These are phyloP conservation scores for Solanum arcanum DNA, from an alignment of 257 asterid genomes.

Conservation along the genomic window DNA sequence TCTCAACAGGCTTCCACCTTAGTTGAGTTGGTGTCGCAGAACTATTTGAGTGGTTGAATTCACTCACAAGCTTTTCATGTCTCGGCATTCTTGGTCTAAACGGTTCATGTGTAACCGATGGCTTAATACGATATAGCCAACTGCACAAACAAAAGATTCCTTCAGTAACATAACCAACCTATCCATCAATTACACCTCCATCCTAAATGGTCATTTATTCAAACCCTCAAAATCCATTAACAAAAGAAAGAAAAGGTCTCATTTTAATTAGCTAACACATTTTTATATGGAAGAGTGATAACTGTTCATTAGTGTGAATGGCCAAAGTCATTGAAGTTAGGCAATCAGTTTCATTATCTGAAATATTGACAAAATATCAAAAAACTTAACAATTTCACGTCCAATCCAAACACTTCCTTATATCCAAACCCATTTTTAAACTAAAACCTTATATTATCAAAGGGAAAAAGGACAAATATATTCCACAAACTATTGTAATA, in stretches of 20 bases:
- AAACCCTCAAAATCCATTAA: background rate
- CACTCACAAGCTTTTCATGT: slow-evolving; percentile 77
- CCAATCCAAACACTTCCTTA: background rate
- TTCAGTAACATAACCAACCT: background rate
- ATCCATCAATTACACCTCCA: background rate
- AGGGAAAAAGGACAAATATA: too few relatives aligned
- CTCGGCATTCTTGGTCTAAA: slow-evolving; percentile 61
- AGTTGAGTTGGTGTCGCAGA: slow-evolving; percentile 88
- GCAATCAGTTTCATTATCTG: background rate
- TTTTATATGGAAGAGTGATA: background rate
- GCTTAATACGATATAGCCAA: slow-evolving; percentile 89
- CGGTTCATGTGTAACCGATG: slow-evolving; percentile 96
- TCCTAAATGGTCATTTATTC: background rate
- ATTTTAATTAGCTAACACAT: background rate
- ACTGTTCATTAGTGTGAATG: background rate
- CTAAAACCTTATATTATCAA: background rate
- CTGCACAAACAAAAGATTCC: slow-evolving; percentile 11
- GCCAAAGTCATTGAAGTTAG: background rate
- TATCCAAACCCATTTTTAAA: background rate
- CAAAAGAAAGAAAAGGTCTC: background rate
- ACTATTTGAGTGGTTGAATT: slow-evolving; percentile 65
- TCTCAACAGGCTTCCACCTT: slow-evolving; percentile 76
- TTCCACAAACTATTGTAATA: too few relatives aligned
- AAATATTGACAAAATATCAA: background rate
- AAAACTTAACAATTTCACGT: background rate